phyloP scores from a whole-genome alignment of 2,329 filamentous ascomycete species.

The Aspergillus puulaauensis region DNA sequence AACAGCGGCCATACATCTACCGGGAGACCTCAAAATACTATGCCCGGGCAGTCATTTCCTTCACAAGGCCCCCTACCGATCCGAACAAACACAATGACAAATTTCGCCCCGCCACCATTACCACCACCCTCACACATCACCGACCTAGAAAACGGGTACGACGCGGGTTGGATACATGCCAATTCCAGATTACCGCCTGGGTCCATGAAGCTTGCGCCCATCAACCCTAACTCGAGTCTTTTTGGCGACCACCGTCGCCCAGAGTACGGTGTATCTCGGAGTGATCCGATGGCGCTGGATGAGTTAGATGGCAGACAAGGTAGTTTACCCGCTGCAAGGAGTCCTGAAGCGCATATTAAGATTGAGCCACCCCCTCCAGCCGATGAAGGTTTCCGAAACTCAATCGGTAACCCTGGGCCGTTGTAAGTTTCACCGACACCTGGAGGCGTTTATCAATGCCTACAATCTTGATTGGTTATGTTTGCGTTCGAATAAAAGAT shows the following conservation, averaged over 20 bases:
- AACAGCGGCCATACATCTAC: constrained; percentile 32
- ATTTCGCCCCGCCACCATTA: constrained; percentile 59
- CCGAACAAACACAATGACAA: constrained; percentile 52
- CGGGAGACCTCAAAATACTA: constrained; percentile 39
- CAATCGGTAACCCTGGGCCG: constrained; percentile 28
- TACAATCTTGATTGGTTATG: background rate
- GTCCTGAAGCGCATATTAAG: constrained; percentile 35
- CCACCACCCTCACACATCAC: constrained; percentile 64
- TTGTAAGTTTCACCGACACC: constrained; percentile 28
- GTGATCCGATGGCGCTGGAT: constrained; percentile 38
- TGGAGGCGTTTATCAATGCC: background rate
- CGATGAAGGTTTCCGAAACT: constrained; percentile 34
- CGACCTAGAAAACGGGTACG: constrained; percentile 57
- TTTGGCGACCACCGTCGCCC: constrained; percentile 45
- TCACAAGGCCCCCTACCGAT: constrained; percentile 62
- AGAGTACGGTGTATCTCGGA: constrained; percentile 30
- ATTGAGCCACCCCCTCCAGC: constrained; percentile 34
- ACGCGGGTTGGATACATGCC: constrained; percentile 64
- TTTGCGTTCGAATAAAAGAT: background rate
- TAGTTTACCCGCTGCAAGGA: constrained; percentile 28
- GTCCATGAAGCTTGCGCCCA: constrained; percentile 48
- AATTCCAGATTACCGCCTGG: constrained; percentile 53
- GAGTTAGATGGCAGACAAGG: constrained; percentile 35
- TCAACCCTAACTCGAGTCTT: constrained; percentile 52
- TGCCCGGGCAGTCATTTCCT: constrained; percentile 42